These are phyloP conservation scores for Suhomyces faveliae DNA, from an alignment of 805 yeast genomes.

Conservation along the genomic window DNA sequence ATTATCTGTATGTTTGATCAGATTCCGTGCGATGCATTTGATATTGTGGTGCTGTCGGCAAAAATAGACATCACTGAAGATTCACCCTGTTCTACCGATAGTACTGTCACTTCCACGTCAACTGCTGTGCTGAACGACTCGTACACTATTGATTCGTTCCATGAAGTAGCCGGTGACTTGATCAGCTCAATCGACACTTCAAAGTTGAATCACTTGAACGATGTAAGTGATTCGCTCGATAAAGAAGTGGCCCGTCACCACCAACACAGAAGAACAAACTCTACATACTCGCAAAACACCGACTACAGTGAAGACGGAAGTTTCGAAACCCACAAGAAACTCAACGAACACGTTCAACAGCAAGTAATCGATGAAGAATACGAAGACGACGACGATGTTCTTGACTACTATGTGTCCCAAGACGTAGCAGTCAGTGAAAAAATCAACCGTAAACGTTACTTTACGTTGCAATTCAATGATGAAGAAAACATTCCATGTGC, in stretches of 20 bases:
- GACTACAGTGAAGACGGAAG: background rate
- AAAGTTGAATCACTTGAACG: slow-evolving; percentile 14
- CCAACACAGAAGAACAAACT: slow-evolving; percentile 1
- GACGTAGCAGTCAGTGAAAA: slow-evolving; percentile 25
- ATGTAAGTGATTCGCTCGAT: slow-evolving; percentile 28
- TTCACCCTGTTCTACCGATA: slow-evolving; percentile 3
- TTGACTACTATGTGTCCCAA: slow-evolving; percentile 16
- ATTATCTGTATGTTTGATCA: slow-evolving; percentile 86
- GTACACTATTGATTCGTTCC: slow-evolving; percentile 25
- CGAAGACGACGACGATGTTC: slow-evolving; percentile 13
- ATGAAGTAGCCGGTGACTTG: slow-evolving; percentile 38
- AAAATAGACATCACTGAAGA: slow-evolving; percentile 7
- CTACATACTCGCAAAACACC: background rate
- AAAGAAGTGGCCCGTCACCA: slow-evolving; percentile 16
- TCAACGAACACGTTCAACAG: background rate
- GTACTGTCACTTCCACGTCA: background rate
- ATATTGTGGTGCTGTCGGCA: slow-evolving; percentile 17
- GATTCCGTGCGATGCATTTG: slow-evolving; percentile 51
- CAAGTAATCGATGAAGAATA: slow-evolving; percentile 7
- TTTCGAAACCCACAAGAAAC: background rate
- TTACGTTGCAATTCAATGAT: slow-evolving; percentile 46
- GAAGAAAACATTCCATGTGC: slow-evolving; percentile 69
- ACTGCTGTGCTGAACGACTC: background rate
- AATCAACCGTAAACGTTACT: slow-evolving; percentile 62
- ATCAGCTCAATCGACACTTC: slow-evolving; percentile 17